Percentiles rank a stretch among this genome's conserved stretches.
These are phyloP conservation scores for Alternaria alternata DNA, from an alignment of 2,329 filamentous ascomycete genomes.

Conservation along the genomic window DNA sequence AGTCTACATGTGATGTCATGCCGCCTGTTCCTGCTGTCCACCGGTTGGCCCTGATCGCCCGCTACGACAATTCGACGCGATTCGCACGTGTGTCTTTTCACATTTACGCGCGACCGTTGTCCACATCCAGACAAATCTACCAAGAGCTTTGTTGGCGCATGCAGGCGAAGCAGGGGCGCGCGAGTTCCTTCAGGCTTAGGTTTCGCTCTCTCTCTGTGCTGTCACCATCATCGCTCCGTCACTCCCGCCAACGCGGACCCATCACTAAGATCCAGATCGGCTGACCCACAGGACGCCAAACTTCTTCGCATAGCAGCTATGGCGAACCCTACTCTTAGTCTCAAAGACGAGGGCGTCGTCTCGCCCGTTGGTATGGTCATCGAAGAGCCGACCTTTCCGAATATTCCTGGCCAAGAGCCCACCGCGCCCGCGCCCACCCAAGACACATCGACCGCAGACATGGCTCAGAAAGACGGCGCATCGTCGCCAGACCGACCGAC, in stretches of 20 bases:
- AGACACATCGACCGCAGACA: background rate
- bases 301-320: slow-evolving; percentile 19
- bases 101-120: slow-evolving; percentile 2
- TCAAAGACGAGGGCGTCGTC: slow-evolving; percentile 11
- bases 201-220: slow-evolving; percentile 3
- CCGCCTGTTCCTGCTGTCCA: slow-evolving; percentile 11
- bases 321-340: slow-evolving; percentile 23
- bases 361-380: slow-evolving; percentile 32
- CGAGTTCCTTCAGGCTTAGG: slow-evolving; percentile 1
- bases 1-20: slow-evolving; percentile 11
- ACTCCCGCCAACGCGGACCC: background rate
- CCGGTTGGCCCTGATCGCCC: slow-evolving; percentile 1
- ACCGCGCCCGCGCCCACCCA: background rate
- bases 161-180: slow-evolving; percentile 7
- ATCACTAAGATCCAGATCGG: slow-evolving; percentile 1
- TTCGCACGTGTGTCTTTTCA: background rate
- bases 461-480: background rate
- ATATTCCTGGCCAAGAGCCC: slow-evolving; percentile 22
- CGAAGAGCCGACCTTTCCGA: slow-evolving; percentile 35
- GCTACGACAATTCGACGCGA: slow-evolving; percentile 6
- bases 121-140: slow-evolving; percentile 1
- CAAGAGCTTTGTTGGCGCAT: slow-evolving; percentile 8
- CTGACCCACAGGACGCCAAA: background rate
- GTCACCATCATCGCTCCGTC: slow-evolving; percentile 9
- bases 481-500: background rate